Conservation (phyloP, 108 stramenopile genomes). For the Nannochloropsis oceanica region DNA sequence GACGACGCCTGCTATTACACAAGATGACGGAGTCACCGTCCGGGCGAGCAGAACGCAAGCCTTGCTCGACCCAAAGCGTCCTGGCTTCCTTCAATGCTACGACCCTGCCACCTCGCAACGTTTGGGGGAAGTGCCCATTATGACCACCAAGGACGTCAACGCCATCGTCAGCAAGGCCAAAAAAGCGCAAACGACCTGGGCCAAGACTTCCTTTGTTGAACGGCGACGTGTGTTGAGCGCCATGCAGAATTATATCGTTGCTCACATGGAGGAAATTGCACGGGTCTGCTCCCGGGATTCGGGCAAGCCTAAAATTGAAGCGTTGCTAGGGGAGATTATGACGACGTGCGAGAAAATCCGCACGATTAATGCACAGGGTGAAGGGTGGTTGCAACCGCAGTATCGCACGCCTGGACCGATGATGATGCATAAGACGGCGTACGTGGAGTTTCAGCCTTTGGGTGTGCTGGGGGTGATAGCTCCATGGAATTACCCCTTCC, state of each 20-base stretch:
- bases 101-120: slow-evolving; percentile 68
- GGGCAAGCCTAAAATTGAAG: slow-evolving; percentile 68
- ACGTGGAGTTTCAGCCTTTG: slow-evolving; percentile 88
- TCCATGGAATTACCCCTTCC: slow-evolving; percentile 99
- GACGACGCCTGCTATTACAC: neutral
- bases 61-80: slow-evolving; percentile 38
- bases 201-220: slow-evolving; percentile 62
- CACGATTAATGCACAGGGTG: slow-evolving; percentile 66
- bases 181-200: slow-evolving; percentile 72
- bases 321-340: slow-evolving; percentile 84
- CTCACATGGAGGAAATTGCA: slow-evolving; percentile 72
- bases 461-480: slow-evolving; percentile 93
- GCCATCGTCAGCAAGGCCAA: slow-evolving; percentile 48
- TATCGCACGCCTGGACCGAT: slow-evolving; percentile 68
- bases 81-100: slow-evolving; percentile 61
- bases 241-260: slow-evolving; percentile 70
- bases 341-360: slow-evolving; percentile 91
- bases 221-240: slow-evolving; percentile 74
- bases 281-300: slow-evolving; percentile 67
- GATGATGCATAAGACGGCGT: slow-evolving; percentile 85
- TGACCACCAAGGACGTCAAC: slow-evolving; percentile 55
- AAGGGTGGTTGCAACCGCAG: slow-evolving; percentile 57
- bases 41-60: neutral
- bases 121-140: slow-evolving; percentile 65
- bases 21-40: neutral